These are phyloP conservation scores for Thuidium tamariscinum DNA, from an alignment of 225 moss, liverwort and hornwort species.

Conservation along the genomic window DNA sequence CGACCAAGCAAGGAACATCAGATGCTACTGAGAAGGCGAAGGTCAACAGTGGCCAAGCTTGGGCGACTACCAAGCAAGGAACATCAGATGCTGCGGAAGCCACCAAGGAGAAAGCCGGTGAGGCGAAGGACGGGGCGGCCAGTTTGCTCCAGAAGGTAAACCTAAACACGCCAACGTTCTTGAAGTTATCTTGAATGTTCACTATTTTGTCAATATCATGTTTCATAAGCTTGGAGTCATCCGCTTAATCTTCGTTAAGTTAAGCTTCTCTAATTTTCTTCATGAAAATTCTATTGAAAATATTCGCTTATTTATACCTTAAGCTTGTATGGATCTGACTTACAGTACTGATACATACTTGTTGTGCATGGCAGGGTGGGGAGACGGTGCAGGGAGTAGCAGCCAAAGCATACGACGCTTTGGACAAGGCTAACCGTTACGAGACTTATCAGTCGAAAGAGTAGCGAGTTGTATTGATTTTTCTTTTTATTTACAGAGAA, in stretches of 20 bases:
- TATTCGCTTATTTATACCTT: neutral
- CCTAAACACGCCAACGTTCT: too few relatives aligned
- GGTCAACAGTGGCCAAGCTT: neutral
- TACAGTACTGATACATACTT: neutral
- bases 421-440: slow-evolving; percentile 39
- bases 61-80: slow-evolving; percentile 27
- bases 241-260: too few relatives aligned
- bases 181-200: too few relatives aligned
- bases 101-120: slow-evolving; percentile 22
- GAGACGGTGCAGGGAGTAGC: slow-evolving; percentile 21
- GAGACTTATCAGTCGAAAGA: slow-evolving; percentile 24
- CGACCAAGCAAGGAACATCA: slow-evolving; percentile 24
- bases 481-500: neutral
- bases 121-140: slow-evolving; percentile 5
- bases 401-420: neutral
- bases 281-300: neutral
- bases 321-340: neutral
- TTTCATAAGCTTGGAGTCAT: neutral
- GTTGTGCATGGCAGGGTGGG: neutral
- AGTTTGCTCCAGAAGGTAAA: slow-evolving; percentile 12
- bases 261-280: too few relatives aligned
- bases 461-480: neutral
- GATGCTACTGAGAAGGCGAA: neutral
- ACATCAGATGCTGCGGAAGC: neutral
- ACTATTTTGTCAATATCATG: neutral